Base-by-base conservation (phyloP, 495 filamentous ascomycete genomes). In the Penicillium nucicola region DNA sequence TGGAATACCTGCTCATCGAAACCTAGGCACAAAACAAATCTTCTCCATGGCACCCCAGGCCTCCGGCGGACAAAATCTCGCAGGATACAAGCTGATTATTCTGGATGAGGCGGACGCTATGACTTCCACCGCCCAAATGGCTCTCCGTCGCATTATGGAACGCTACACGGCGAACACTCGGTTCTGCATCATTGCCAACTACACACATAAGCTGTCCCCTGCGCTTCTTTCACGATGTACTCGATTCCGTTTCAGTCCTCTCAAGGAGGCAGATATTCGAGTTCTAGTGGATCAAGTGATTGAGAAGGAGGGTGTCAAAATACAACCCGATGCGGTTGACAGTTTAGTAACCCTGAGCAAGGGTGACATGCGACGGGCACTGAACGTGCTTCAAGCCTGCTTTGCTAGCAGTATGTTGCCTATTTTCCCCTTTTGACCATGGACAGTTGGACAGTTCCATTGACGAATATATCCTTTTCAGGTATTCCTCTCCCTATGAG, bases 171-270 rank as follows among this genome's bases (percentile, higher is more conserved):
- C 91, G 50, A 97, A 99, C 72, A 96, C 93, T 0, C 81, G 93
- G 43, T 99, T 99, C 70, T 97, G 92, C 71, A 90, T 99, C 59
- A 97, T 99, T 50, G 95, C 95, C 57, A 99, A 99, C 69, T 99
- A 99, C 66, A 95, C 93, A 25, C 93, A 99, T 73, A 99, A 97
- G 67, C 84, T 99, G n/a, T 92, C 89, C 5, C 92, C 93, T 0
- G 93, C 93, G 0, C 76, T 99, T 7, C 79, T 99, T 14, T 96
- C 91, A 25, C 77, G 93, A 54, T 99, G 93, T 70, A 97, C 93
- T 2, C 77, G 93, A 32, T 99, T 99, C 72, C 79, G 93, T 17
- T 99, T 99, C 70, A 92, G 88, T 54, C 93, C 93, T 20, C 71
- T 99, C 28, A 96, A 96, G 61, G 88, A 95, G 51, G 66, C 60